These are phyloP conservation scores for Candida odintsovae DNA, from an alignment of 805 yeast genomes.

Conservation along the genomic window DNA sequence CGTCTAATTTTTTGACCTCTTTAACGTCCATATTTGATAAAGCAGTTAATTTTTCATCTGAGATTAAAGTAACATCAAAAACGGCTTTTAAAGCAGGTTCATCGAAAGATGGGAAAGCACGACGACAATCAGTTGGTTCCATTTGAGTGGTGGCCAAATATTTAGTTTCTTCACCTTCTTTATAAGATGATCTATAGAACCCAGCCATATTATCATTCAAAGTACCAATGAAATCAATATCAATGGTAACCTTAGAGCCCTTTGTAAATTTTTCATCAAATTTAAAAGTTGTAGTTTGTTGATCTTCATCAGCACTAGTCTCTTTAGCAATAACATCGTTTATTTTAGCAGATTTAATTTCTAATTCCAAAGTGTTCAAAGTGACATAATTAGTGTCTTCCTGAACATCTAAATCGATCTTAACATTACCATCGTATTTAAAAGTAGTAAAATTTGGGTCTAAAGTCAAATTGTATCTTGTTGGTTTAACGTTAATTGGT, in stretches of 20 bases:
- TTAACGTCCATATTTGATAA: conserved; percentile 67
- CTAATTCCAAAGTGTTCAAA: conserved; percentile 63
- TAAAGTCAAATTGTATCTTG: conserved; percentile 62
- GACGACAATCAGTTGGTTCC: conserved; percentile 83
- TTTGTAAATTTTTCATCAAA: conserved; percentile 39
- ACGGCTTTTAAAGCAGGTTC: conserved; percentile 78
- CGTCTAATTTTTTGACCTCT: conserved; percentile 37
- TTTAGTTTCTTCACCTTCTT: conserved; percentile 55
- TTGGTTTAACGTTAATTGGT: conserved; percentile 65
- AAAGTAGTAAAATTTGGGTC: conserved; percentile 57
- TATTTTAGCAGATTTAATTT: conserved; percentile 43
- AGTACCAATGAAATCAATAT: conserved; percentile 51
- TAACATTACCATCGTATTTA: conserved; percentile 51
- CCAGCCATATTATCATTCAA: conserved; percentile 81
- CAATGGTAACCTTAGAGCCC: conserved; percentile 38
- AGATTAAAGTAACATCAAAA: conserved; percentile 58
- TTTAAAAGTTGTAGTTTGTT: conserved; percentile 59
- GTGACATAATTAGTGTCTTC: conserved; percentile 41
- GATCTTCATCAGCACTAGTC: conserved; percentile 40
- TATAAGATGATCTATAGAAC: conserved; percentile 67
- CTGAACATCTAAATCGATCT: conserved; percentile 48
- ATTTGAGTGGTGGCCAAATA: conserved; percentile 80
- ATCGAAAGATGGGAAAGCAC: conserved; percentile 84
- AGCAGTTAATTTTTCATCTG: conserved; percentile 49
- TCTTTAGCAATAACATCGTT: conserved; percentile 29